Evolutionary conservation across 2,329 filamentous ascomycete genomes (phyloP).

Genomic region (Thelonectria olida): DNA sequence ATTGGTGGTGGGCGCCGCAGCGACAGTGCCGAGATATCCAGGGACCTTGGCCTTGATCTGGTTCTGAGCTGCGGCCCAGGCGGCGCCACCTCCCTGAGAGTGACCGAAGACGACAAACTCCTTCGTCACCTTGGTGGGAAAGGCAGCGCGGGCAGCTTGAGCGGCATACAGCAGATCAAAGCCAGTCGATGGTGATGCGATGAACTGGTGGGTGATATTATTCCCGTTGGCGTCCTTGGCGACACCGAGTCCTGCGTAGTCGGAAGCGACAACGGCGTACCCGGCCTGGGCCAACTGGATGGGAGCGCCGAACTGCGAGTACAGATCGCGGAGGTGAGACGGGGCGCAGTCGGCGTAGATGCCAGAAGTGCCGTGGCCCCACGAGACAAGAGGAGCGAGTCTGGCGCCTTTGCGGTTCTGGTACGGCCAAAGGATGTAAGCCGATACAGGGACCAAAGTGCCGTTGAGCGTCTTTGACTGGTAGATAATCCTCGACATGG

Average conservation of each 20-base stretch:
- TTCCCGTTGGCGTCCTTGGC: constrained; percentile 43
- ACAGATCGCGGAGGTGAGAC: constrained; percentile 51
- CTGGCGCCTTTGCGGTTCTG: background rate
- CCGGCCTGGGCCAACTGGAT: constrained; percentile 52
- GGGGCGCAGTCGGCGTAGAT: constrained; percentile 50
- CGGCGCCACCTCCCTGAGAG: constrained; percentile 55
- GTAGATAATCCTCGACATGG: constrained; percentile 60
- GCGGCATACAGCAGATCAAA: constrained; percentile 55
- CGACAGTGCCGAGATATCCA: constrained; percentile 50
- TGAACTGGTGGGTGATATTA: constrained; percentile 52
- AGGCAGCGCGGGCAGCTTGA: constrained; percentile 52
- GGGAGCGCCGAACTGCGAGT: constrained; percentile 51
- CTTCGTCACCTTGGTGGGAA: constrained; percentile 43
- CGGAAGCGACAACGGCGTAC: constrained; percentile 54
- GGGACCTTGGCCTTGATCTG: constrained; percentile 42
- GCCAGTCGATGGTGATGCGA: constrained; percentile 48
- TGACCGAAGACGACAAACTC: constrained; percentile 57
- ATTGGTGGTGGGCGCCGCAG: constrained; percentile 41
- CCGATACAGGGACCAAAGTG: constrained; percentile 56
- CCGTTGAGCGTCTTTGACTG: constrained; percentile 56
- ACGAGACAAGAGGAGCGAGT: constrained; percentile 47
- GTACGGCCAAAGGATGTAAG: constrained; percentile 60
- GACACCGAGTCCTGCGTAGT: constrained; percentile 57
- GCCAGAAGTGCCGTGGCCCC: constrained; percentile 57
- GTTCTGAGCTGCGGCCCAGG: constrained; percentile 47